A percentile compares a stretch with the other conserved stretches of the same genome.
phyloP scores from a whole-genome alignment of 1,139 yeast species.

The Kodamaea arcana region DNA sequence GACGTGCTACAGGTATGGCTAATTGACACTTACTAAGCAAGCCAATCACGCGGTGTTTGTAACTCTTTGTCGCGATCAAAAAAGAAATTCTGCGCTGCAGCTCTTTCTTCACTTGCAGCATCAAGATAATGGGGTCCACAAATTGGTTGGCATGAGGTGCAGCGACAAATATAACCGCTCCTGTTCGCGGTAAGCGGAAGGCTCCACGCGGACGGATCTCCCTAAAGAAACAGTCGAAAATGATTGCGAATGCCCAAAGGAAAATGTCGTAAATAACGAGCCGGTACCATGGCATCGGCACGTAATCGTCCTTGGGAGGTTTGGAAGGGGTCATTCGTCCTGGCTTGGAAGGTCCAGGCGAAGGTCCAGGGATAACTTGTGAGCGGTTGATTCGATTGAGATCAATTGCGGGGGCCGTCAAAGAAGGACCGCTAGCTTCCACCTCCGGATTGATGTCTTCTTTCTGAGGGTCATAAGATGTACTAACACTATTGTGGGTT shows the following conservation, averaged over 20 bases:
- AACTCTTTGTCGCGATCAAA: slow-evolving; percentile 80
- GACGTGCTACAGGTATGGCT: slow-evolving; percentile 86
- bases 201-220: slow-evolving; percentile 92
- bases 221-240: slow-evolving; percentile 66
- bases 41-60: slow-evolving; percentile 67
- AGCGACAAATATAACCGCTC: slow-evolving; percentile 91
- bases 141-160: slow-evolving; percentile 98
- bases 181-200: slow-evolving; percentile 73
- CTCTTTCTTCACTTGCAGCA: slow-evolving; percentile 75
- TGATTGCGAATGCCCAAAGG: slow-evolving; percentile 43
- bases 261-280: slow-evolving; percentile 45
- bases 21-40: slow-evolving; percentile 68
- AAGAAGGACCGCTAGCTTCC: too few relatives aligned
- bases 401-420: too few relatives aligned
- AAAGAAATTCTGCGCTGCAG: slow-evolving; percentile 77
- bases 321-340: neutral
- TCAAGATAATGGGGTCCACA: slow-evolving; percentile 82
- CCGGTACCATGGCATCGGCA: slow-evolving; percentile 29
- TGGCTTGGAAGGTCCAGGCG: slow-evolving; percentile 3
- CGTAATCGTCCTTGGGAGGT: slow-evolving; percentile 8
- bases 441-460: too few relatives aligned
- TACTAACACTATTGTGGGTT: too few relatives aligned
- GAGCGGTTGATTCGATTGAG: too few relatives aligned
- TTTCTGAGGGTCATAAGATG: too few relatives aligned
- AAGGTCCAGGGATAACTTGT: slow-evolving; percentile 6